Evolutionary conservation across 2,329 filamentous ascomycete genomes (phyloP), one percentile per base, ranked within the genome.

Genomic region (Claviceps spartinae): DNA sequence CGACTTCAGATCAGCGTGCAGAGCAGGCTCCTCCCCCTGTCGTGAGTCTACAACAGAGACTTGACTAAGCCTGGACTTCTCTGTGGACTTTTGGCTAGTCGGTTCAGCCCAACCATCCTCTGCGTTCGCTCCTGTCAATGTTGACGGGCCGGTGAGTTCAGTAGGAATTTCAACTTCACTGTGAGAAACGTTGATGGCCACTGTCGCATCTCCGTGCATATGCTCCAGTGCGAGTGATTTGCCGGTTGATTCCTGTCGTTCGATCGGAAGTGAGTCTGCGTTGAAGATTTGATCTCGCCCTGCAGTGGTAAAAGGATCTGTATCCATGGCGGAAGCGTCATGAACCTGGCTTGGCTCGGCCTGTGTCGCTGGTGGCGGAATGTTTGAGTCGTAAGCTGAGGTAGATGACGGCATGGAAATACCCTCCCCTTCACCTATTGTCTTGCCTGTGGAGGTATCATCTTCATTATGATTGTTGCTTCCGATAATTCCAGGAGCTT

Each of bases 401-500:
- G 36, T 7, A 2, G 24, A n/a, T 14, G 30, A 26, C 51, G 49
- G 64, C 60, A 56, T 58, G 26, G 4, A 36, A 20, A 57, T 58
- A 45, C 57, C 65, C 57, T 62, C 67, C 61, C 67, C 67, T 59
- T 66, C 67, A 52, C 64, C 69, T 56, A 74, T 76, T 55, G 69
- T 72, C 55, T 69, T 72, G 52, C 61, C 60, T 48, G 69, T 64
- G 40, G 64, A 56, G 7, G 66, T 64, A 55, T 59, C 62, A 26
- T 61, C 60, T 37, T 58, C 57, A 13, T 40, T 18, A 20, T 57
- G 53, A 43, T 49, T 52, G 4, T 16, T 54, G 7, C 20, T 47
- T 36, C 43, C 63, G 57, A 50, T 36, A 7, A 42, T 4, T 5
- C 30, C 37, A 16, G 48, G 14, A 18, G 38, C 13, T 13, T 42